phyloP scores from a whole-genome alignment of 371 early-diverging fungal species.

The Quaeritorhiza haematococci region DNA sequence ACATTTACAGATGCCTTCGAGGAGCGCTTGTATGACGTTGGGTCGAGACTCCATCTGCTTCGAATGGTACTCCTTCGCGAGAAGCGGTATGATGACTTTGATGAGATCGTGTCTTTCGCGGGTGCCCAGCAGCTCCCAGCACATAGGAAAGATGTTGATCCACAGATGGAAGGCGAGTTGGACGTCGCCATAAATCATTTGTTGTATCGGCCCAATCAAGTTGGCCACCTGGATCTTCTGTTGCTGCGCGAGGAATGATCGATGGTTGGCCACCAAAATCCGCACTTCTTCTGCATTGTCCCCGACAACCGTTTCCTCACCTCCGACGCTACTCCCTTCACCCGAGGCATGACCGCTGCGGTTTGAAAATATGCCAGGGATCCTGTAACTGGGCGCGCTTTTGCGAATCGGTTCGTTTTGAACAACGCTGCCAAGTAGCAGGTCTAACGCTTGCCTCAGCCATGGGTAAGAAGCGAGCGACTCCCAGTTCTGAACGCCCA shows the following conservation, averaged over 20 bases:
- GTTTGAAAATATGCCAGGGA: neutral
- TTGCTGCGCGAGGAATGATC: slow-evolving; percentile 54
- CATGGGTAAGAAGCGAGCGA: slow-evolving; percentile 78
- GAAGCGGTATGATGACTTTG: slow-evolving; percentile 71
- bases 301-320: slow-evolving; percentile 10
- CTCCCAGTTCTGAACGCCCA: slow-evolving; percentile 96
- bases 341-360: neutral
- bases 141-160: slow-evolving; percentile 80
- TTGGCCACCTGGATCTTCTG: slow-evolving; percentile 42
- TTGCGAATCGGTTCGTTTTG: slow-evolving; percentile 4
- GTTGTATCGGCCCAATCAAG: slow-evolving; percentile 30
- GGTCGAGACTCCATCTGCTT: slow-evolving; percentile 75
- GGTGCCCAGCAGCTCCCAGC: slow-evolving; percentile 67
- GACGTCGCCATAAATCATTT: slow-evolving; percentile 67
- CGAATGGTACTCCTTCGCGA: slow-evolving; percentile 88
- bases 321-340: neutral
- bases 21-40: slow-evolving; percentile 87
- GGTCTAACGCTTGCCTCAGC: slow-evolving; percentile 85
- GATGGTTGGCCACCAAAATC: slow-evolving; percentile 31
- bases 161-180: slow-evolving; percentile 71
- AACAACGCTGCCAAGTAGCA: slow-evolving; percentile 66
- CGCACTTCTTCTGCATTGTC: neutral
- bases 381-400: slow-evolving; percentile 2
- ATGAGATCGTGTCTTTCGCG: slow-evolving; percentile 80
- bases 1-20: slow-evolving; percentile 74